Evolutionary conservation across 2,329 filamentous ascomycete species (phyloP), one percentile per base, ranked within the genome.

Genomic region (Microcyclosporella mali): DNA sequence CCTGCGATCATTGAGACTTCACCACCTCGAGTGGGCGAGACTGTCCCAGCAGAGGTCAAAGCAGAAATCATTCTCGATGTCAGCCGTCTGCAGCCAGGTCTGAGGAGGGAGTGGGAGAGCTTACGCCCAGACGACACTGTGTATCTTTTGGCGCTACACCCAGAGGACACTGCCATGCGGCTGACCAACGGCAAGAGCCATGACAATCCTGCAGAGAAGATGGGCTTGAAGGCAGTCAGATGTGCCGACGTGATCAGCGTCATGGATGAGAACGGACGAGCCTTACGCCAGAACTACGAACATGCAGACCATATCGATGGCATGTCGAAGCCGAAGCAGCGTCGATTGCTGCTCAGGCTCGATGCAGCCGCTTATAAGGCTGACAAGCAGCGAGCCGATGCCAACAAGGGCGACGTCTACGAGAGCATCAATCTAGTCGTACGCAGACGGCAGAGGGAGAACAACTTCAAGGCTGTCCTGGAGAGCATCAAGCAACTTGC

Each of bases 401-500:
- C 75, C 46, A 84, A 82, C n/a, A 84, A 85, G 56, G 71, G 78
- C 1, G 84, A 94, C 56, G 72, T 94, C 3, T 95, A 95, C 64
- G 82, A 86, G 34, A 75, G 74, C 27, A 81, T 98, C 58, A 98
- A 98, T 59, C 68, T 97, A 31, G 71, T 98, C 41, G 75, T 95
- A 39, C 82, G 92, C 45, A 78, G 92, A 54, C 83, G 80, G 61
- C 83, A 86, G 19, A 77, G 89, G 46, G 92, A 98, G 66, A 98
- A 98, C 68, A 98, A 98, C 65, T 98, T 98, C 73, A 94, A 87
- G 60, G 82, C 89, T 8, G 82, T 98, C 8, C 73, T 98, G 28
- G 86, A 95, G 57, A 95, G 89, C 1, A 94, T 98, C 60, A 86
- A 84, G 59, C 85, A 80, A 51, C 75, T 98, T 21, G 84, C 88